Base-by-base conservation (phyloP, 1,284 basidiomycete species). In the Tylopilus sp. region DNA sequence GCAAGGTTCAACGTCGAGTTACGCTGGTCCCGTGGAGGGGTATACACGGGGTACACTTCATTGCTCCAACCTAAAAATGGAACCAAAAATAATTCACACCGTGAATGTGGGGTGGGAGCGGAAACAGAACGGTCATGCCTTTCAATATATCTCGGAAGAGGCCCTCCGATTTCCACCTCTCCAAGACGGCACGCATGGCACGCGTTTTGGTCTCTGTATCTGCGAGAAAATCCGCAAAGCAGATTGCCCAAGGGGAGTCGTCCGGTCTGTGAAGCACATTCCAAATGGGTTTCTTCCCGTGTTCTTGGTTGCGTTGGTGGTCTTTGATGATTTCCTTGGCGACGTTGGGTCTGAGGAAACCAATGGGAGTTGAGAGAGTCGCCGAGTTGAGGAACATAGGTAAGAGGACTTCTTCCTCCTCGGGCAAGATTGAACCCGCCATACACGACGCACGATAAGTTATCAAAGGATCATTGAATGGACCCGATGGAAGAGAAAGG, bases 41-140 rank as follows among this genome's bases (percentile, higher is more conserved):
- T 64, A 51, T 75, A 77, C 47, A 74, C 73, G 9, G 72, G 74
- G 44, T 76, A 74, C 18, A 19, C 72, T 52, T 76, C 72, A 32
- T 72, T 55, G 59, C 62, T 76, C 73, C 72, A 74, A 15, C 73
- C 72, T 74, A 7, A 49, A 49, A 49, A 41, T 5, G 6, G 29
- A 3, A 22, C 29, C 7, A 6, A 29, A 32, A n/a, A 65, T 22
- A 61, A 29, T 59, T 39, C 33, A 49, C 10, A 4, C 47, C 47
- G n/a, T 22, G 22, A 60, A 53, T 19, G 26, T 0, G 13, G 47
- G 47, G 47, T 49, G n/a, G n/a, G 47, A 13, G 4, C 12, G 15
- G 26, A 61, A 61, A 57, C 9, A 22, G 22, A 24, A 41, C 22
- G 33, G 6, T 0, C 66, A 24, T 61, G 24, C 72, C 69, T 76